Evolutionary conservation across 352 stramenopile genomes (phyloP), one percentile per base, ranked within the genome.

Genomic region (Globisporangium viniferum): DNA sequence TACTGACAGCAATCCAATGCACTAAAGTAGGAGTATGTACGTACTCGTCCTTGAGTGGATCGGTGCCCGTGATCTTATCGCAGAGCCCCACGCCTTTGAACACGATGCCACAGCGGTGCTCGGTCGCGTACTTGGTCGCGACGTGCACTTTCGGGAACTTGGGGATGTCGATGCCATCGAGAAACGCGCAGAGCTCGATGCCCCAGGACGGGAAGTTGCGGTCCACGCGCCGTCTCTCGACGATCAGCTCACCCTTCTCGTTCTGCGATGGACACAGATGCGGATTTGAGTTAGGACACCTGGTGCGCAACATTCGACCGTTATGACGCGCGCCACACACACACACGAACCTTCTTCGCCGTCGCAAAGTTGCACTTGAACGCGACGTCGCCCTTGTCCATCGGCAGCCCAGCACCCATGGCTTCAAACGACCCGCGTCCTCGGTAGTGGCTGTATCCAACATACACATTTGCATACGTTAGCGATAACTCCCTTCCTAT

Each of bases 321-420:
- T 41, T 41, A 15, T 15, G 35, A 54, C 7, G 14, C 2, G 31
- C 31, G 31, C 31, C 31, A 35, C 31, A 24, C 10, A 12, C 35
- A 24, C 10, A 41, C 35, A 15, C 53, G 2, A 36, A 83, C 79
- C 71, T 86, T 73, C 49, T 82, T 60, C 36, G 93, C 75, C 10
- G 88, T 94, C 5, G 87, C 89, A 72, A 96, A 96, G 73, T 96
- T 96, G 77, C 89, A 95, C 64, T 96, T 96, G 70, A 95, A 96
- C 18, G 89, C 89, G 15, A 96, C 86, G 62, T 96, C 86, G 24
- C 89, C 89, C 70, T 91, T 91, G 57, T 79, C 79, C 89, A 96
- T 96, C 3, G 74, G 73, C 20, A 96, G 72, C 8, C 89, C 89
- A 35, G 89, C 86, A 20, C 89, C 89, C 89, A 96, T 96, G 22